phyloP scores from a whole-genome alignment of 2,329 filamentous ascomycete species.

The Fusarium heterosporum region DNA sequence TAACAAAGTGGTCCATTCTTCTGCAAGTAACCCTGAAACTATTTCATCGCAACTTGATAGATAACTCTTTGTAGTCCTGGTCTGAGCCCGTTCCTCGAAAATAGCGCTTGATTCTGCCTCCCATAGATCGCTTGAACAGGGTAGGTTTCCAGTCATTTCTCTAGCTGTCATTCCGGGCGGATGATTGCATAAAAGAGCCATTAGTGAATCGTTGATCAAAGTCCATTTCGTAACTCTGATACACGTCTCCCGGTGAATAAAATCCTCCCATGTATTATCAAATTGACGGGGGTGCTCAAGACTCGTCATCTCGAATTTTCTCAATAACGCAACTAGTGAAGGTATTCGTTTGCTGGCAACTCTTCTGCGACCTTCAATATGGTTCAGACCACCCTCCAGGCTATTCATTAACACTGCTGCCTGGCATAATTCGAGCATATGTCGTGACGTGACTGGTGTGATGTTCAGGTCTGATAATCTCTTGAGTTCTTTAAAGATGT shows the following conservation, averaged over 20 bases:
- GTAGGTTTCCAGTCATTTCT: slow-evolving; percentile 33
- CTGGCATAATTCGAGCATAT: slow-evolving; percentile 29
- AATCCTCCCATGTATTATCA: slow-evolving; percentile 1
- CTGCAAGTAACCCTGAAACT: slow-evolving; percentile 10
- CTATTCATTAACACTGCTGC: slow-evolving; percentile 20
- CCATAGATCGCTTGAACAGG: slow-evolving; percentile 26
- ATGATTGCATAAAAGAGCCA: slow-evolving; percentile 27
- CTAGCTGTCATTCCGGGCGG: slow-evolving; percentile 16
- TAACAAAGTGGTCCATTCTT: neutral
- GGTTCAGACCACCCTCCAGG: slow-evolving; percentile 15
- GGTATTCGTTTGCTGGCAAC: slow-evolving; percentile 17
- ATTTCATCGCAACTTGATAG: neutral
- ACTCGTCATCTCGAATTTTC: slow-evolving; percentile 6
- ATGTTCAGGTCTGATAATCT: neutral
- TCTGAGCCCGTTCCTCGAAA: neutral
- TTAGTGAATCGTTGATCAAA: slow-evolving; percentile 15
- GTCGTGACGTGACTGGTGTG: neutral
- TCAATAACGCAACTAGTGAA: slow-evolving; percentile 5
- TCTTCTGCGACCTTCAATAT: slow-evolving; percentile 11
- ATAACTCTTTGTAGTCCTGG: neutral
- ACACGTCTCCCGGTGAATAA: slow-evolving; percentile 27
- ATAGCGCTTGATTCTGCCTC: slow-evolving; percentile 6
- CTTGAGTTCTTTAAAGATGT: slow-evolving; percentile 24
- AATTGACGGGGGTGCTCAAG: neutral
- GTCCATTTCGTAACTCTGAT: slow-evolving; percentile 34